Base-by-base conservation (phyloP, 306 rosid species). In the Fragaria iinumae region DNA sequence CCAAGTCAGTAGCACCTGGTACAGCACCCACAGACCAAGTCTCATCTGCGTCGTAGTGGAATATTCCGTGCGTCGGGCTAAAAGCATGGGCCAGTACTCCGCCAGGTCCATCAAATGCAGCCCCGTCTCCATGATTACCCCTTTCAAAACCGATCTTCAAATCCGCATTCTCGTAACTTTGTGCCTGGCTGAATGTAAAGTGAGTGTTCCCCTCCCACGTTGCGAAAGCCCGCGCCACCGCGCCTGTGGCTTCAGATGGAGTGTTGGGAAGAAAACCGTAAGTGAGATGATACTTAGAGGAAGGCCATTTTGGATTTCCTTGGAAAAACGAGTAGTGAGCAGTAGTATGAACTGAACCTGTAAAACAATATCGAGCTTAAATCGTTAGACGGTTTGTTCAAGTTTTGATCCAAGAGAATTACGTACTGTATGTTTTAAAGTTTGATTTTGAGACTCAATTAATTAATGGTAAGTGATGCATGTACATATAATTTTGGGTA, bases 1-100 rank as follows among this genome's bases (percentile, higher is more conserved):
- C 78, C 34, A 79, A 21, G n/a, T 85, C 88, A 59, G 0, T 14
- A 4, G 57, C 50, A 21, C n/a, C 69, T 4, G 59, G 27, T 4
- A 3, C 27, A 36, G 62, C 56, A 0, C 80, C 79, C 17, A 53
- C 62, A 1, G 57, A 64, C 86, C 86, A 86, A 1, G 1, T 0
- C 67, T 80, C 89, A 11, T 83, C 86, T 0, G 71, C 77, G 8
- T 86, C 84, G 16, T 20, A 86, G 27, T 86, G 87, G 6, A 83
- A 29, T 74, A 83, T 72, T 49, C 89, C 89, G 21, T 74, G 60
- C 1, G 70, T n/a, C 0, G 84, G 89, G 0, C 74, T 3, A 53
- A 64, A 80, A 1, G 86, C 68, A 17, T 86, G 86, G 12, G 84
- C 86, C n/a, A 77, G 10, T 0, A 9, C 13, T 1, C 44, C 77